A percentile compares a stretch with the other conserved stretches of the same genome.
Conservation (phyloP, 2,329 filamentous ascomycete genomes). For the Neopestalotiopsis sp. region DNA sequence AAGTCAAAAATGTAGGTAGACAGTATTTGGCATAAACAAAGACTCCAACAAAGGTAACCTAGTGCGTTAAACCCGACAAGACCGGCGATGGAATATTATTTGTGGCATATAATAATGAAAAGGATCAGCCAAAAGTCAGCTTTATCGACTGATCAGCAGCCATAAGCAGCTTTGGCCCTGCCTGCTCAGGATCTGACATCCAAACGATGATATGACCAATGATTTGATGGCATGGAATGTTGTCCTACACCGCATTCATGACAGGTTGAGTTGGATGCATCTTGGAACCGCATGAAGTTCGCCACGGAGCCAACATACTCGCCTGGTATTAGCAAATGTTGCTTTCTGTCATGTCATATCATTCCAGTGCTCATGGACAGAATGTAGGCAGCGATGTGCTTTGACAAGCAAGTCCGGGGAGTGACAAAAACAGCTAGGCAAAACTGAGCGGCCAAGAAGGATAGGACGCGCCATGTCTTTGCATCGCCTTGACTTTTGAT, state of each 20-base stretch:
- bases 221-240: background rate
- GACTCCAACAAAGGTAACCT: background rate
- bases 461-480: too few species aligned
- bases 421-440: too few species aligned
- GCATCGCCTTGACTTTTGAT: too few species aligned
- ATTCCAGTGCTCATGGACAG: too few species aligned
- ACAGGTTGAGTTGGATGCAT: background rate
- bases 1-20: background rate
- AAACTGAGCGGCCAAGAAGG: too few species aligned
- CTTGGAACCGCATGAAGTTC: background rate
- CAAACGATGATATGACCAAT: background rate
- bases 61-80: background rate
- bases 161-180: background rate
- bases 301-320: background rate
- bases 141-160: background rate
- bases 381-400: too few species aligned
- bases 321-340: too few species aligned
- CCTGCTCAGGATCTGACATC: background rate
- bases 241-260: background rate
- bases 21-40: background rate
- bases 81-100: too few species aligned
- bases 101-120: background rate
- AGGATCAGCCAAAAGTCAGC: background rate
- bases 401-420: too few species aligned
- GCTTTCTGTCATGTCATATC: too few species aligned